Evolutionary conservation across 306 rosid species (phyloP).

Genomic region (Acacia acuminata): DNA sequence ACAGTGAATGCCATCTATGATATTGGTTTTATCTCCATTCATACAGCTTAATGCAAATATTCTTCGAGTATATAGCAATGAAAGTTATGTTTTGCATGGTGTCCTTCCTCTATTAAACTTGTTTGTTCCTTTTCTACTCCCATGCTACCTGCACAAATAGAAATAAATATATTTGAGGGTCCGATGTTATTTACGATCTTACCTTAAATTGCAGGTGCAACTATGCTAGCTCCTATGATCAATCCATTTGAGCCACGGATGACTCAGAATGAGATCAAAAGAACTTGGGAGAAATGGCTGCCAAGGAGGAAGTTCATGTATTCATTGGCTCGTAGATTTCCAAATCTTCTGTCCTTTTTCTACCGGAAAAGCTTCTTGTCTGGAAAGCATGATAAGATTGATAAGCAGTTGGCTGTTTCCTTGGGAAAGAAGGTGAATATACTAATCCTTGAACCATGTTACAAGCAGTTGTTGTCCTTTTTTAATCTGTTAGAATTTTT

Average conservation of each 20-base stretch:
- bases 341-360: conserved; percentile 66
- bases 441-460: conserved; percentile 6
- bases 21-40: conserved; percentile 17
- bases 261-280: conserved; percentile 76
- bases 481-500: not conserved
- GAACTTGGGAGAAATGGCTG: conserved; percentile 86
- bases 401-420: conserved; percentile 61
- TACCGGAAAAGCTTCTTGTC: conserved; percentile 73
- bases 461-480: not conserved
- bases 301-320: conserved; percentile 64
- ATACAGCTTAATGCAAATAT: conserved; percentile 16
- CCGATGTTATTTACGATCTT: conserved; percentile 29
- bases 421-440: conserved; percentile 74
- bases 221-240: conserved; percentile 79
- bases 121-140: conserved; percentile 5
- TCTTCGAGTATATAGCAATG: conserved; percentile 7
- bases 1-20: not conserved
- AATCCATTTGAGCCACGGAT: conserved; percentile 79
- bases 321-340: conserved; percentile 77
- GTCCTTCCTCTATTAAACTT: conserved; percentile 7
- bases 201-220: conserved; percentile 68
- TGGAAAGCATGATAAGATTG: conserved; percentile 73
- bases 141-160: not conserved
- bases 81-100: conserved; percentile 17
- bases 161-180: not conserved